Conservation (phyloP, 148 eudicot genomes). For the Dianthus caryophyllus region DNA sequence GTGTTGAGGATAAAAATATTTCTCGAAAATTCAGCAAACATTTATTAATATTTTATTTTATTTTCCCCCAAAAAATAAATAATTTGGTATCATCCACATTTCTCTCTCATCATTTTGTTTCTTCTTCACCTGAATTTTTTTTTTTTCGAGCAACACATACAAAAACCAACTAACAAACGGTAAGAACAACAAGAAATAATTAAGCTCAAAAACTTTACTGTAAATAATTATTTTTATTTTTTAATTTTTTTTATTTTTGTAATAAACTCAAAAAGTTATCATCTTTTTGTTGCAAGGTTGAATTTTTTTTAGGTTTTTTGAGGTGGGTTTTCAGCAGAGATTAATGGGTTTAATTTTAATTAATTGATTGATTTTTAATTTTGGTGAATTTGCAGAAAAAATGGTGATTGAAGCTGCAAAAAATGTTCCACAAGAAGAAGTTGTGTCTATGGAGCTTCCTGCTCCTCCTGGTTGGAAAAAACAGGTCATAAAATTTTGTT, state of each 20-base stretch:
- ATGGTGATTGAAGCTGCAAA: constrained; percentile 48
- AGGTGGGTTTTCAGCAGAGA: background rate
- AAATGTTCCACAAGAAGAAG: constrained; percentile 33
- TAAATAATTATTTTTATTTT: background rate
- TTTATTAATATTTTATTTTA: background rate
- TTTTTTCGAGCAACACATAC: constrained; percentile 9
- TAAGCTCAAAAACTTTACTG: background rate
- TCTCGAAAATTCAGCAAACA: background rate
- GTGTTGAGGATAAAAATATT: background rate
- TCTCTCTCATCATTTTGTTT: constrained; percentile 13
- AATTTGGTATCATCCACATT: constrained; percentile 1
- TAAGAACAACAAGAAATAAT: background rate
- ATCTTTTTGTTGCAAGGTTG: constrained; percentile 2
- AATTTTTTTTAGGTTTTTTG: constrained; percentile 12
- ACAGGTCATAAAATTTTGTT: constrained; percentile 37
- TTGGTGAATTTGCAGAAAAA: constrained; percentile 28
- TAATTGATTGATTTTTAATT: background rate
- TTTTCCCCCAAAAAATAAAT: constrained; percentile 4
- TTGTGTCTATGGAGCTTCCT: constrained; percentile 61
- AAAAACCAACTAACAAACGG: constrained; percentile 19
- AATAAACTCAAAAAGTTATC: no score
- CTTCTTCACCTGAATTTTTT: constrained; percentile 5
- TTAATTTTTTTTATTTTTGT: no score
- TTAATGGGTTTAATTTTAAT: constrained; percentile 11
- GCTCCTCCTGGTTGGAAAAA: constrained; percentile 81